phyloP scores from a whole-genome alignment of 2,329 filamentous ascomycete species.

The Colletotrichum sp. region DNA sequence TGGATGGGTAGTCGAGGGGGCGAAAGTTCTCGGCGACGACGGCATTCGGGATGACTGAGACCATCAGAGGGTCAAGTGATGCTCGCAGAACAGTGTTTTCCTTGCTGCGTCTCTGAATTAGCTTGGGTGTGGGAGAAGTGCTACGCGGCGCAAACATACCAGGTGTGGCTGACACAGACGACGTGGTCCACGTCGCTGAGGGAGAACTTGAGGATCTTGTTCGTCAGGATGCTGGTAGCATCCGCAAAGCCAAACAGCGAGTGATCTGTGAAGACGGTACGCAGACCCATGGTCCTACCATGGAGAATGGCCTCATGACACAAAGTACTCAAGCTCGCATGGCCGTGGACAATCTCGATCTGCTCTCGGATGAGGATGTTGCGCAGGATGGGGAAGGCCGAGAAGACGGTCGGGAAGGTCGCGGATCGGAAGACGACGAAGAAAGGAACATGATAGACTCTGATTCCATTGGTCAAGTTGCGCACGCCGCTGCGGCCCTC shows the following conservation, averaged over 20 bases:
- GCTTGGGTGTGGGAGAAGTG: background rate
- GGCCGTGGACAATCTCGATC: constrained; percentile 98
- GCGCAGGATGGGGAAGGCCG: constrained; percentile 96
- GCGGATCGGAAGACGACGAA: constrained; percentile 93
- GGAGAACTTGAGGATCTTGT: constrained; percentile 95
- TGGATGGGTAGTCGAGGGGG: constrained; percentile 56
- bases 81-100: constrained; percentile 96
- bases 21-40: constrained; percentile 96
- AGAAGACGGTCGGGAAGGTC: constrained; percentile 96
- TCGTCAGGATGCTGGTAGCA: constrained; percentile 92
- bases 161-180: constrained; percentile 98
- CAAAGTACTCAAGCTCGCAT: constrained; percentile 89
- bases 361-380: constrained; percentile 94
- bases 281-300: constrained; percentile 92
- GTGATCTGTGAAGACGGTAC: constrained; percentile 97
- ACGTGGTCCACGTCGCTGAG: constrained; percentile 97
- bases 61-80: constrained; percentile 93
- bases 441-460: constrained; percentile 98
- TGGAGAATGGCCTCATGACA: constrained; percentile 96
- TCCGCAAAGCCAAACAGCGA: constrained; percentile 98
- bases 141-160: constrained; percentile 55
- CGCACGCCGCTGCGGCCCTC: constrained; percentile 88
- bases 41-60: constrained; percentile 97
- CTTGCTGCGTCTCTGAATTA: constrained; percentile 65
- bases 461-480: constrained; percentile 96